Conservation (phyloP, 1,139 yeast species). For the Zhuliangozyma blackwelliae region DNA sequence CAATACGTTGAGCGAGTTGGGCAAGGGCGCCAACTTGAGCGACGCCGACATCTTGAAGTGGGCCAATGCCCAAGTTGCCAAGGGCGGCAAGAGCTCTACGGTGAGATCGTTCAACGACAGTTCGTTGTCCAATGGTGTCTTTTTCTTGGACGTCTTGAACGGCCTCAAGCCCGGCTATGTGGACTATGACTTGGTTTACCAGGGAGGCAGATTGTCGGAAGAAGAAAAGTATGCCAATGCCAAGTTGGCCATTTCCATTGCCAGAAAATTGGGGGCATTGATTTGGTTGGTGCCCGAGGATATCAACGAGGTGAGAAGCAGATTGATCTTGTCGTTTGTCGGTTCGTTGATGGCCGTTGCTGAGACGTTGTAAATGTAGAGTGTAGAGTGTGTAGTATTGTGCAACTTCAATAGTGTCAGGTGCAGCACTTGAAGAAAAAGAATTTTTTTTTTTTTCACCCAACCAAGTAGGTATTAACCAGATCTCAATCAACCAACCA, state of each 20-base stretch:
- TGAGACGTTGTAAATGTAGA: conserved; percentile 9
- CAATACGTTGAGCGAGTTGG: conserved; percentile 69
- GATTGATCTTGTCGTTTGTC: conserved; percentile 88
- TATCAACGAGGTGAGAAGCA: conserved; percentile 90
- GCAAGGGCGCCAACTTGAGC: conserved; percentile 59
- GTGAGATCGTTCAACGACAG: conserved; percentile 85
- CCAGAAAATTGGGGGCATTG: conserved; percentile 95
- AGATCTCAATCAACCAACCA: too few relatives aligned
- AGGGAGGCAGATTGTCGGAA: conserved; percentile 58
- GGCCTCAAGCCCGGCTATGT: conserved; percentile 98
- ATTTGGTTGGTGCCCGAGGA: conserved; percentile 99
- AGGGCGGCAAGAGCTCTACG: conserved; percentile 70
- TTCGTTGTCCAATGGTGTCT: conserved; percentile 69
- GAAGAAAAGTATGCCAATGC: conserved; percentile 94
- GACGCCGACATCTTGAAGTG: conserved; percentile 87
- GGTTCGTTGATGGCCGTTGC: conserved; percentile 80
- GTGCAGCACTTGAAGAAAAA: too few relatives aligned
- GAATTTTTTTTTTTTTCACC: too few relatives aligned
- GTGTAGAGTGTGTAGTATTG: too few relatives aligned
- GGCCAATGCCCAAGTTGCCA: conserved; percentile 83
- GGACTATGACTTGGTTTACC: conserved; percentile 84
- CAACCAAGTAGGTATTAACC: too few relatives aligned
- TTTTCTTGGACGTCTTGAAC: conserved; percentile 81
- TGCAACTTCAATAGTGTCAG: too few relatives aligned
- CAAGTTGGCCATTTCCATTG: conserved; percentile 93